Evolutionary conservation across 2,329 filamentous ascomycete genomes (phyloP), one percentile per base, ranked within the genome.

Genomic region (Coniochaeta sp.): DNA sequence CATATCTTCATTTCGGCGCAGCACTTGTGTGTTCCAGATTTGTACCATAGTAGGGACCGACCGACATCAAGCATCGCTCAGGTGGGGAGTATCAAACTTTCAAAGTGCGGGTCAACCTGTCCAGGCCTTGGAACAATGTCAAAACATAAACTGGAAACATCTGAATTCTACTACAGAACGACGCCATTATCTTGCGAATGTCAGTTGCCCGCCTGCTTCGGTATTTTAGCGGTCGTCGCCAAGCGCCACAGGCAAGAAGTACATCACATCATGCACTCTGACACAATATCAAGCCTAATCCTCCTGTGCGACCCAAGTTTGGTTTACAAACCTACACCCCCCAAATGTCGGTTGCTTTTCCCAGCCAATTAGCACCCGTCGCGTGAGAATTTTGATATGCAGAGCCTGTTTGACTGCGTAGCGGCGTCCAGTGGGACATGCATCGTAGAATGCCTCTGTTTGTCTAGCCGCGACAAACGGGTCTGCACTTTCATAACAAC

Each of bases 211-310:
- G 47, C 47, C 31, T 1, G 47, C 47, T 17, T 17, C 17, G 11
- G 17, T 52, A 5, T 28, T 17, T 6, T 14, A 44, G 43, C 19
- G 14, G 24, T 14, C 9, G n/a, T 16, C 5, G 24, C 14, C 24
- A 52, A 52, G 47, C 11, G 31, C 47, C 31, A n/a, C 17, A 52
- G 28, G 22, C 22, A 52, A 24, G 47, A 16, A 31, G 24, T 24
- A 31, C 24, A 16, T 52, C 47, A 11, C 59, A 62, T 60, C 59
- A 63, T 64, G 64, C 64, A 59, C 60, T 52, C 33, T 60, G 57
- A 63, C 58, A 62, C 62, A 65, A 62, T 62, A 64, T 64, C 63
- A 61, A 62, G 59, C 58, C 67, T 62, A 61, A 65, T 54, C 34
- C 62, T 58, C 26, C 59, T 65, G 65, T 67, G 26, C 61, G 14